Percentiles rank a stretch among this genome's conserved stretches.
Conservation (phyloP, 192 early-diverging fungal genomes). For the Coemansia sp. region DNA sequence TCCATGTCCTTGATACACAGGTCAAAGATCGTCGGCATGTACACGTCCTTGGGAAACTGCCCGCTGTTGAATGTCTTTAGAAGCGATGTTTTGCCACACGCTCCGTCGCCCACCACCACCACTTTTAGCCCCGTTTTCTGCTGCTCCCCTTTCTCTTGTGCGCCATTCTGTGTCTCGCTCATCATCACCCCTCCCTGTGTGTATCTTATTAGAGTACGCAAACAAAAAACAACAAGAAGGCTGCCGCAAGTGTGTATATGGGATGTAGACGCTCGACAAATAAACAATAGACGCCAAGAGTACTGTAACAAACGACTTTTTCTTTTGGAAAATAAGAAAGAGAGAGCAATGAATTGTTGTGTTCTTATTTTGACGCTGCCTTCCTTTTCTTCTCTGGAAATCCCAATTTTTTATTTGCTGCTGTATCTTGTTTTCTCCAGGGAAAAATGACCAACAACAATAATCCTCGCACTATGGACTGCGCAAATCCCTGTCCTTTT, state of each 20-base stretch:
- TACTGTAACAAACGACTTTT: no score
- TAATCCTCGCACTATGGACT: no score
- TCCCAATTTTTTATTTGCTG: no score
- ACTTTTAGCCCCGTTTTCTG: constrained; percentile 57
- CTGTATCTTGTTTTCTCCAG: no score
- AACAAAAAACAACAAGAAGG: background rate
- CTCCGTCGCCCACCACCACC: constrained; percentile 87
- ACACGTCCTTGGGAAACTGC: constrained; percentile 66
- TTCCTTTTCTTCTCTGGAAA: background rate
- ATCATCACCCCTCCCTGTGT: background rate
- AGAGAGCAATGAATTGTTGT: no score
- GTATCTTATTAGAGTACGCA: background rate
- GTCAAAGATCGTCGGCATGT: constrained; percentile 91
- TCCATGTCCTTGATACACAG: constrained; percentile 86
- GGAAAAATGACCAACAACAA: no score
- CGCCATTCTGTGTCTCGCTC: background rate
- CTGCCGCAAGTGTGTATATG: background rate
- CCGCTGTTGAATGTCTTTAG: constrained; percentile 79
- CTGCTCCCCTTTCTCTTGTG: no score
- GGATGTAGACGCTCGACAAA: no score
- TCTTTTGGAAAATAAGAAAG: background rate
- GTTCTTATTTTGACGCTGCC: no score
- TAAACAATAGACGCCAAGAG: no score
- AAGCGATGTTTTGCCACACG: constrained; percentile 86
- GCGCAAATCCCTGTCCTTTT: no score